phyloP scores from a whole-genome alignment of 2,329 filamentous ascomycete species.

The Dothistroma pini region DNA sequence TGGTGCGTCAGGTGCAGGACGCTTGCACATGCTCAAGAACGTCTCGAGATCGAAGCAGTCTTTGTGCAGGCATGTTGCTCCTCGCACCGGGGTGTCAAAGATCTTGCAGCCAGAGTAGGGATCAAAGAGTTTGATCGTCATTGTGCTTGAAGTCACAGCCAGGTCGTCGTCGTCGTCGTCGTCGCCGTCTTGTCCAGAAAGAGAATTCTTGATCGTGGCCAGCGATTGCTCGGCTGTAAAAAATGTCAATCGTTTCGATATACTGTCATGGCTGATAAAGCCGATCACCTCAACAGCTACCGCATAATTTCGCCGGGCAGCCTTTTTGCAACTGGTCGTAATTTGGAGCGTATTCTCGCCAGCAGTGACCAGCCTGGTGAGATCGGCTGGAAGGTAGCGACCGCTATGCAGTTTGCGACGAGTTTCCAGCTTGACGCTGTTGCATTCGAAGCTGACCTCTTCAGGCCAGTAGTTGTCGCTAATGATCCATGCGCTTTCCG shows the following conservation, averaged over 20 bases:
- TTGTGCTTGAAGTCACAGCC: slow-evolving; percentile 37
- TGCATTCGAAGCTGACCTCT: slow-evolving; percentile 65
- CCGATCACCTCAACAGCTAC: slow-evolving; percentile 69
- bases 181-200: slow-evolving; percentile 36
- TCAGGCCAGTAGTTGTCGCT: slow-evolving; percentile 68
- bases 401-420: slow-evolving; percentile 69
- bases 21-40: slow-evolving; percentile 65
- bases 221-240: slow-evolving; percentile 50
- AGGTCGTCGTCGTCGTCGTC: slow-evolving; percentile 54
- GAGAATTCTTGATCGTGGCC: slow-evolving; percentile 55
- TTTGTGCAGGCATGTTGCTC: slow-evolving; percentile 65
- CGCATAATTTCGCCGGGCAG: slow-evolving; percentile 47
- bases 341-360: slow-evolving; percentile 63
- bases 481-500: slow-evolving; percentile 58
- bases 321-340: slow-evolving; percentile 38
- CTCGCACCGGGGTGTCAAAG: slow-evolving; percentile 69
- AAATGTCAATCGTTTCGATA: slow-evolving; percentile 36
- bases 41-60: slow-evolving; percentile 89
- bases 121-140: slow-evolving; percentile 46
- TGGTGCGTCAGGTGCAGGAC: slow-evolving; percentile 34
- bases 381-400: slow-evolving; percentile 71
- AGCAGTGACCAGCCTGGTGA: slow-evolving; percentile 57
- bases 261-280: slow-evolving; percentile 43
- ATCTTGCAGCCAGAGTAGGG: slow-evolving; percentile 48
- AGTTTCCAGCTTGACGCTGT: slow-evolving; percentile 52